Conservation (phyloP, 495 filamentous ascomycete genomes). For the Saxophila tyrrhenica region DNA sequence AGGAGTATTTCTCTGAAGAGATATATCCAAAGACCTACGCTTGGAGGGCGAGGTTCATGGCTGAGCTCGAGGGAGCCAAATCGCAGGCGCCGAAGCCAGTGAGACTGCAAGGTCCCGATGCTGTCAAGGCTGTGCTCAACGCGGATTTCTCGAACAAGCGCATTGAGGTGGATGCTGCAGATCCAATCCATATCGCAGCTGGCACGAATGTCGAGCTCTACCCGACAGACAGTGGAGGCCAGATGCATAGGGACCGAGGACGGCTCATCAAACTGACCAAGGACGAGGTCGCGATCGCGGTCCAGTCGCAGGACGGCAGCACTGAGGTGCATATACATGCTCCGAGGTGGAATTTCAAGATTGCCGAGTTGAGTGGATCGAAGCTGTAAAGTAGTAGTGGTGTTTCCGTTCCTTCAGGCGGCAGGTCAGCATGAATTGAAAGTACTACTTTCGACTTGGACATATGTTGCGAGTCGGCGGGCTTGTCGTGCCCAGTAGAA, state of each 20-base stretch:
- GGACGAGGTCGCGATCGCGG: constrained; percentile 43
- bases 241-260: constrained; percentile 41
- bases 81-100: constrained; percentile 22
- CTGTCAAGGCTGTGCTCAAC: constrained; percentile 30
- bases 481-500: no score
- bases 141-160: constrained; percentile 29
- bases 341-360: constrained; percentile 44
- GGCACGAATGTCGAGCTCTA: constrained; percentile 41
- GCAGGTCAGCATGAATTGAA: no score
- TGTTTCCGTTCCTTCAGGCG: no score
- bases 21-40: constrained; percentile 42
- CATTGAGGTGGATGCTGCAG: constrained; percentile 30
- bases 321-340: constrained; percentile 42
- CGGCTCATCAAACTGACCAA: constrained; percentile 36
- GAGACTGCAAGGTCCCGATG: constrained; percentile 39
- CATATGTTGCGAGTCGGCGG: not conserved
- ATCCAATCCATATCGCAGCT: constrained; percentile 34
- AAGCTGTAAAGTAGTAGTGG: constrained; percentile 6
- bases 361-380: constrained; percentile 25
- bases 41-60: constrained; percentile 44
- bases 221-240: constrained; percentile 49
- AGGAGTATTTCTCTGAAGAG: constrained; percentile 30
- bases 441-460: not conserved
- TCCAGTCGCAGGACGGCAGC: constrained; percentile 26
- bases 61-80: constrained; percentile 23